phyloP scores from a whole-genome alignment of 345 rosid species.

The Hibiscus mutabilis region DNA sequence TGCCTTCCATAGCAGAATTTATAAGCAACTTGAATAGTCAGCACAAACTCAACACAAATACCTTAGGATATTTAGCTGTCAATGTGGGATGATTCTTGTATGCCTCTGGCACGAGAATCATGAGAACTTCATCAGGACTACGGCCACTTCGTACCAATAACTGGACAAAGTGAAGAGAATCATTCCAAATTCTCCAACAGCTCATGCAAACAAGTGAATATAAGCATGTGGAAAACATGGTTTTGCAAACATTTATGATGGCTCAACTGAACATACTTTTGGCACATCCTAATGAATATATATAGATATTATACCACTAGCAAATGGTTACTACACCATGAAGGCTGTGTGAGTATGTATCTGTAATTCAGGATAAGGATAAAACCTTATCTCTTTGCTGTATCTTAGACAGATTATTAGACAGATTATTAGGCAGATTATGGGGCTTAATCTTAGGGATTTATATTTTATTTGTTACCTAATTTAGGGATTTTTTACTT shows the following conservation, averaged over 20 bases:
- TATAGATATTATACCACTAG: neutral
- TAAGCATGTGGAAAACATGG: neutral
- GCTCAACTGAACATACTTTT: conserved; percentile 2
- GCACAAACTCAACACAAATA: conserved; percentile 12
- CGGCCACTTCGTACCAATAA: conserved; percentile 89
- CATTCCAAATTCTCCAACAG: conserved; percentile 7
- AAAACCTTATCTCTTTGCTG: too few species aligned
- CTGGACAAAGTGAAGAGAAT: conserved; percentile 29
- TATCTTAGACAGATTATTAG: too few species aligned
- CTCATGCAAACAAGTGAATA: neutral
- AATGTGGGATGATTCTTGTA: conserved; percentile 96
- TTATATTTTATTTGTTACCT: too few species aligned
- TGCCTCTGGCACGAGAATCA: conserved; percentile 99
- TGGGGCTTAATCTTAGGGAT: too few species aligned
- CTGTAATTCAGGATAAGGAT: too few species aligned
- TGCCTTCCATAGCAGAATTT: neutral
- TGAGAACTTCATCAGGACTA: conserved; percentile 80
- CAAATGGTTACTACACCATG: neutral
- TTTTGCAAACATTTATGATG: neutral
- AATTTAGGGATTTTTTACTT: too few species aligned
- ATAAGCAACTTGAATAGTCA: neutral
- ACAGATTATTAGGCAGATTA: too few species aligned
- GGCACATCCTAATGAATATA: neutral
- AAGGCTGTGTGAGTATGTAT: too few species aligned
- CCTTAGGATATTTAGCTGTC: conserved; percentile 85